phyloP scores from a whole-genome alignment of 202 grass and related monocot species.

The Setaria italica region DNA sequence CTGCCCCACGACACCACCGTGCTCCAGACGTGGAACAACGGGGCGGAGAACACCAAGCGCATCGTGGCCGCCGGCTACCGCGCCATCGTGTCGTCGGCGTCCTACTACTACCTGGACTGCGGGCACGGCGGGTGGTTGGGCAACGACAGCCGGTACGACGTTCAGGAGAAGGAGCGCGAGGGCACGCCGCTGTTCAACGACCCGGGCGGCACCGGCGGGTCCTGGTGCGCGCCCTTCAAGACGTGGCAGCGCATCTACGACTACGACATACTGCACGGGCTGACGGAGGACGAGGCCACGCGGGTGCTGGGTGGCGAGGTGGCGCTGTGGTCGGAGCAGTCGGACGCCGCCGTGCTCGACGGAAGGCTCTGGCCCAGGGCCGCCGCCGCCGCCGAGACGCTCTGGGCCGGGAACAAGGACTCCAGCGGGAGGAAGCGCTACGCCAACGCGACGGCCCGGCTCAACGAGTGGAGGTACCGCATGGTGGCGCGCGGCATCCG shows the following conservation, averaged over 20 bases:
- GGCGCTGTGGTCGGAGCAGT: conserved; percentile 94
- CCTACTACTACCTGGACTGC: conserved; percentile 99
- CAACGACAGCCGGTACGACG: conserved; percentile 96
- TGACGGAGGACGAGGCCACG: conserved; percentile 68
- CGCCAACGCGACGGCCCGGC: conserved; percentile 74
- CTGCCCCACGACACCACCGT: conserved; percentile 82
- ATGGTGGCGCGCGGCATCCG: conserved; percentile 84
- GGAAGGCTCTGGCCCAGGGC: conserved; percentile 80
- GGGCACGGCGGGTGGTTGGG: conserved; percentile 86
- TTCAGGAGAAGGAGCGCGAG: conserved; percentile 73
- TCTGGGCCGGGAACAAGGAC: conserved; percentile 93
- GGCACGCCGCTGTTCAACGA: conserved; percentile 77
- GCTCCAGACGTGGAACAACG: conserved; percentile 98
- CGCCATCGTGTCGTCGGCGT: conserved; percentile 79
- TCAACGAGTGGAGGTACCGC: conserved; percentile 78
- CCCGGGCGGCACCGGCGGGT: conserved; percentile 80
- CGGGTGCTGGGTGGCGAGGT: conserved; percentile 87
- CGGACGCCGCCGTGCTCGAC: conserved; percentile 76
- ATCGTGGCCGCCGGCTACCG: conserved; percentile 80
- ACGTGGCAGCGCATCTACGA: conserved; percentile 94
- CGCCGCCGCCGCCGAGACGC: conserved; percentile 74
- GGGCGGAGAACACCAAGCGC: conserved; percentile 91
- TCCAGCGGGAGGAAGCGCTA: conserved; percentile 72
- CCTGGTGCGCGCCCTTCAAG: conserved; percentile 94
- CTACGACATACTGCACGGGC: conserved; percentile 94